Conservation (phyloP, 2,329 filamentous ascomycete genomes). For the Paraphoma chrysanthemicola region DNA sequence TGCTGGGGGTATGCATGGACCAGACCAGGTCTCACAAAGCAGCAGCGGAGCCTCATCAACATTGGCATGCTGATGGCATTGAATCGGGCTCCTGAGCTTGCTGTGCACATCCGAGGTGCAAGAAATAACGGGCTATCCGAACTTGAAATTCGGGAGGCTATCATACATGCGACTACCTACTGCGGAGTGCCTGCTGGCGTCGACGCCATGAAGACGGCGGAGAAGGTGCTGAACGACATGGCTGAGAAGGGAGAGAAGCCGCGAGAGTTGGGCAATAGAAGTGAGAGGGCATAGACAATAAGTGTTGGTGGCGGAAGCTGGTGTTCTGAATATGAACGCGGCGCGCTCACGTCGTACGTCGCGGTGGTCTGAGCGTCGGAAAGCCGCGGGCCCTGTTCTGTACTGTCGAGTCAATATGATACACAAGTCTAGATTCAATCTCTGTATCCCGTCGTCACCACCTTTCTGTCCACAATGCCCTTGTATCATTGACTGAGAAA, state of each 20-base stretch:
- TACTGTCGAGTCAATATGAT: too few species aligned
- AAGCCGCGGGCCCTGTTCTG: neutral
- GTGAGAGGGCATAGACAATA: constrained; percentile 31
- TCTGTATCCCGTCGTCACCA: neutral
- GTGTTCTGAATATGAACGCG: neutral
- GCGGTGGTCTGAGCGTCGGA: neutral
- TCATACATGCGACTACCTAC: constrained; percentile 59
- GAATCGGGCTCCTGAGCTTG: constrained; percentile 66
- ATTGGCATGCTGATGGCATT: constrained; percentile 70
- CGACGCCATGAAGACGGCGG: constrained; percentile 61
- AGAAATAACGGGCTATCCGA: constrained; percentile 68
- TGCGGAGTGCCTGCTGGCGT: constrained; percentile 63
- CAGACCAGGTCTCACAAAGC: constrained; percentile 66
- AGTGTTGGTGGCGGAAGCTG: neutral
- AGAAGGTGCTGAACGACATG: constrained; percentile 61
- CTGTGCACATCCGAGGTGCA: constrained; percentile 67
- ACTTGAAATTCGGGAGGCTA: constrained; percentile 68
- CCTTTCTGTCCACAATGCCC: neutral
- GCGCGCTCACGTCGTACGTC: neutral
- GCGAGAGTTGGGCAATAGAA: constrained; percentile 40
- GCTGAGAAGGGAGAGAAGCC: constrained; percentile 52
- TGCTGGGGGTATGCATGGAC: constrained; percentile 72
- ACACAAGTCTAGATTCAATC: too few species aligned
- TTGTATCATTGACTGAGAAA: constrained; percentile 1
- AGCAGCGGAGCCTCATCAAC: constrained; percentile 68